Evolutionary conservation across 257 asterid species (phyloP).

Genomic region (Solanum lycopersicoides): DNA sequence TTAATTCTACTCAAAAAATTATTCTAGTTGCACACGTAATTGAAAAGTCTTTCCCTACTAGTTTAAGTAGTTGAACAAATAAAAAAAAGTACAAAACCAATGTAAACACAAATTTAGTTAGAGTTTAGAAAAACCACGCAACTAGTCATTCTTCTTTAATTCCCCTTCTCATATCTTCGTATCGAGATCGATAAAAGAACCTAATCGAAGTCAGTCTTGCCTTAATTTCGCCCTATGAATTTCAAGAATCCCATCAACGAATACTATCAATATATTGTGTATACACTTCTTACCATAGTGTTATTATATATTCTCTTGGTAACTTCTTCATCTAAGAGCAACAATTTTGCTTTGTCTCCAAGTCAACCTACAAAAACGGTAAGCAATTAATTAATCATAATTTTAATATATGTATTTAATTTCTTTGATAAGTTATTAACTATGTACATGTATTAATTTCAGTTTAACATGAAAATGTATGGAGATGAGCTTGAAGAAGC

Average conservation of each 20-base stretch:
- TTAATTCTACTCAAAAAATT: neutral
- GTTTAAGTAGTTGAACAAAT: neutral
- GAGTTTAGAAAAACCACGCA: neutral
- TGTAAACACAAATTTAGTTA: neutral
- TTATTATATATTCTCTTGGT: neutral
- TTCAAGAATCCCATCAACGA: neutral
- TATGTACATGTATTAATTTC: neutral
- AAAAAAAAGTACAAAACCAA: neutral
- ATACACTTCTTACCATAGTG: neutral
- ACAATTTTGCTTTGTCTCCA: neutral
- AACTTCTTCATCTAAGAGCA: neutral
- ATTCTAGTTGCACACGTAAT: neutral
- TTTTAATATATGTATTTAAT: neutral
- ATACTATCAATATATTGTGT: neutral
- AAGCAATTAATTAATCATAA: neutral
- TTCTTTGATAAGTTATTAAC: neutral
- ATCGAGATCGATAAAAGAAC: neutral
- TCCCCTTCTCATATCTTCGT: neutral
- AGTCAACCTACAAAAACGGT: neutral
- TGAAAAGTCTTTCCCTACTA: neutral
- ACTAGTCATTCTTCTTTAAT: neutral
- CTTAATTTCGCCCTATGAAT: neutral
- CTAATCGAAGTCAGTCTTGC: neutral
- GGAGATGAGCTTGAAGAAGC: constrained; percentile 25
- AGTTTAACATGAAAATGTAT: neutral